Evolutionary conservation across 768 basidiomycete genomes (phyloP).

Genomic region (Tubosaeta sp.): DNA sequence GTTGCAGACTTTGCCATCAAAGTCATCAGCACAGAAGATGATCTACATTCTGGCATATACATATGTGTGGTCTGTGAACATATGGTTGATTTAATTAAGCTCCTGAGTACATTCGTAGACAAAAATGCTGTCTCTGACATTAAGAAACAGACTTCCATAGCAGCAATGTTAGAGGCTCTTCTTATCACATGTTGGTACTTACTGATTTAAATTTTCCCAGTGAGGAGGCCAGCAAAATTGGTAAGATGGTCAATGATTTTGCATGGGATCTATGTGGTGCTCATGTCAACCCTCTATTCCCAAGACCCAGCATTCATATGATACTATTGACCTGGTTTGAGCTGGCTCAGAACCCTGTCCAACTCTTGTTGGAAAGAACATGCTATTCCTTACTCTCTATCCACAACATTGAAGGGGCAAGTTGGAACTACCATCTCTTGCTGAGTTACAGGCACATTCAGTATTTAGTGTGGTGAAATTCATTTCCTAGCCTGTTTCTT

Average conservation of each 20-base stretch:
- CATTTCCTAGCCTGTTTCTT: background rate
- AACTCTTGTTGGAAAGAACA: constrained; percentile 60
- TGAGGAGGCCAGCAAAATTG: background rate
- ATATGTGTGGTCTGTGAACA: constrained; percentile 77
- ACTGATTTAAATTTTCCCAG: background rate
- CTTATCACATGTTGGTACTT: background rate
- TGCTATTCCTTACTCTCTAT: constrained; percentile 54
- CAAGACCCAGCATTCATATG: background rate
- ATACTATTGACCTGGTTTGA: constrained; percentile 35
- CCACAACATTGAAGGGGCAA: constrained; percentile 65
- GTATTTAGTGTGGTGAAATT: constrained; percentile 38
- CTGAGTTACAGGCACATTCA: constrained; percentile 53
- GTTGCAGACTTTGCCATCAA: constrained; percentile 76
- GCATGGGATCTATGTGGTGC: background rate
- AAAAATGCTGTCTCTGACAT: constrained; percentile 75
- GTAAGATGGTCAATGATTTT: background rate
- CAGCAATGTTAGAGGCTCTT: constrained; percentile 18
- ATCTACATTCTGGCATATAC: constrained; percentile 86
- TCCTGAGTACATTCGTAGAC: constrained; percentile 78
- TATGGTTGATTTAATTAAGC: constrained; percentile 78
- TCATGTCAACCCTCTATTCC: too few relatives aligned
- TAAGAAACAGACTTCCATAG: constrained; percentile 65
- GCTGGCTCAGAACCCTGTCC: constrained; percentile 46
- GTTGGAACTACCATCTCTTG: constrained; percentile 58
- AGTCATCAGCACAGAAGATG: constrained; percentile 73